A percentile compares a stretch with the other conserved stretches of the same genome.
phyloP scores from a whole-genome alignment of 352 stramenopile species.

The Phytophthora litchii region DNA sequence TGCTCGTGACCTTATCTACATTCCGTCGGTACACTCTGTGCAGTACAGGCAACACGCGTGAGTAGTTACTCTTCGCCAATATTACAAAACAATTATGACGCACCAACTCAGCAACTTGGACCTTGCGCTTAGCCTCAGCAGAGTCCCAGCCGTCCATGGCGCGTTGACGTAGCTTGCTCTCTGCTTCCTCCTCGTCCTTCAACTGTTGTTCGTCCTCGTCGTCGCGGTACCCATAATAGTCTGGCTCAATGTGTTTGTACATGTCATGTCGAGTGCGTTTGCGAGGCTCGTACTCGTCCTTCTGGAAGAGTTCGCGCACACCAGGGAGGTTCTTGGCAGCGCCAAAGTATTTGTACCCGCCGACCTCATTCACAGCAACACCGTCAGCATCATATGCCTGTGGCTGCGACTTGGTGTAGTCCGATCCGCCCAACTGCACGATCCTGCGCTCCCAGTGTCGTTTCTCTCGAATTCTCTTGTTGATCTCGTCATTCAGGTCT shows the following conservation, averaged over 20 bases:
- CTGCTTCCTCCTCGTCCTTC: constrained; percentile 48
- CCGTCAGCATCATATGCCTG: constrained; percentile 83
- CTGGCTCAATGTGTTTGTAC: constrained; percentile 89
- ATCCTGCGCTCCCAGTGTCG: constrained; percentile 88
- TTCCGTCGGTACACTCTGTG: constrained; percentile 14
- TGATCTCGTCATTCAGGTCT: constrained; percentile 99
- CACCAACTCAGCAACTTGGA: constrained; percentile 45
- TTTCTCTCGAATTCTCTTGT: constrained; percentile 96
- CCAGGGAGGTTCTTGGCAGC: constrained; percentile 96
- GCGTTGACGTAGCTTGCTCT: constrained; percentile 52
- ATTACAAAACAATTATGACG: constrained; percentile 3
- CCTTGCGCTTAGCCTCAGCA: constrained; percentile 46
- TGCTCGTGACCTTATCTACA: constrained; percentile 6
- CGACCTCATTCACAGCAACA: constrained; percentile 58
- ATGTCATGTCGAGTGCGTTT: constrained; percentile 84
- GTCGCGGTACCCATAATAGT: constrained; percentile 84
- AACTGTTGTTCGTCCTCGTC: constrained; percentile 67
- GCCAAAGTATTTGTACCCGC: constrained; percentile 97
- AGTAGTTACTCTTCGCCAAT: constrained; percentile 1
- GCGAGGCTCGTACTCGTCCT: constrained; percentile 64
- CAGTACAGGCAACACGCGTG: constrained; percentile 1
- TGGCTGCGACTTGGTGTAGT: constrained; percentile 88
- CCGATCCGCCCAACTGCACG: constrained; percentile 88
- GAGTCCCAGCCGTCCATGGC: constrained; percentile 65
- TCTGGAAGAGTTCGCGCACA: constrained; percentile 95